Evolutionary conservation across 1,139 yeast species (phyloP).

Genomic region (Lodderomyces jiufengensis): DNA sequence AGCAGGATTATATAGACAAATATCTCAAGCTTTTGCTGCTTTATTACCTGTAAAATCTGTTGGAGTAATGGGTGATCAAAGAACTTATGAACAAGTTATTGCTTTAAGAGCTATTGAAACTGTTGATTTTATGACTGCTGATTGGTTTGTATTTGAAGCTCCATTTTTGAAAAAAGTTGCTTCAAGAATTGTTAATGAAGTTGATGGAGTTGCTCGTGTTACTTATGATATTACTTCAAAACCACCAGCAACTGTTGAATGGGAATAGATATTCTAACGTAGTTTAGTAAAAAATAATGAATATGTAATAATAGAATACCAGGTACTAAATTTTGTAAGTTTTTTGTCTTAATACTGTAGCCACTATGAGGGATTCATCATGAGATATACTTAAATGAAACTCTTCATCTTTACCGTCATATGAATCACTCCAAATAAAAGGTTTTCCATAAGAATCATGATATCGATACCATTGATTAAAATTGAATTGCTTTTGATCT

Average conservation of each 20-base stretch:
- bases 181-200: slow-evolving; percentile 96
- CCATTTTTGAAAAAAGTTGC: slow-evolving; percentile 89
- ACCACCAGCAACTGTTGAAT: slow-evolving; percentile 99
- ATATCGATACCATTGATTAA: slow-evolving; percentile 59
- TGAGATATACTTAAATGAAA: slow-evolving; percentile 61
- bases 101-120: slow-evolving; percentile 98
- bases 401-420: slow-evolving; percentile 35
- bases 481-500: slow-evolving; percentile 51
- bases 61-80: slow-evolving; percentile 99
- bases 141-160: slow-evolving; percentile 95
- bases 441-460: slow-evolving; percentile 42
- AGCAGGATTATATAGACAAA: slow-evolving; percentile 88
- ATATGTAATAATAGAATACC: not conserved
- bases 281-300: slow-evolving; percentile 1
- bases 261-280: slow-evolving; percentile 62
- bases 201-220: slow-evolving; percentile 97
- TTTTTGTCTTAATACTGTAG: slow-evolving; percentile 47
- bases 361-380: slow-evolving; percentile 54
- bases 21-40: slow-evolving; percentile 97
- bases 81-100: slow-evolving; percentile 98
- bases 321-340: slow-evolving; percentile 3
- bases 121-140: slow-evolving; percentile 98
- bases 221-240: slow-evolving; percentile 97
- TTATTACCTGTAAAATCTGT: slow-evolving; percentile 96
- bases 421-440: slow-evolving; percentile 27